Base-by-base conservation (phyloP, 208 protist genomes). In the Herpetomonas samuelpessoai region DNA sequence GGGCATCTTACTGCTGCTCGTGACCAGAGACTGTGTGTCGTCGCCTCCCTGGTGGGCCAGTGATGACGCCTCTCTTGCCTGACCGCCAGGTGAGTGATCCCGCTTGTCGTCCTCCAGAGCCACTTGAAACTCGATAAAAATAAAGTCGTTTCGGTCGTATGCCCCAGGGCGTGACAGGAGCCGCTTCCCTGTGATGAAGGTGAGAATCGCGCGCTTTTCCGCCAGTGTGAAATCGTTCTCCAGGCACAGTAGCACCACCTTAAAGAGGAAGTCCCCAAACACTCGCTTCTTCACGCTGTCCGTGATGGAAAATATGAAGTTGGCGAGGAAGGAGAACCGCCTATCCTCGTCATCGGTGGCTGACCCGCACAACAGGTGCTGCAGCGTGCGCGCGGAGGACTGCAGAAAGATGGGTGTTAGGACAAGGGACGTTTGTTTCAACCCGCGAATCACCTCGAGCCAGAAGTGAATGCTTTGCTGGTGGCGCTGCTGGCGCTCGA, bases 121-220 rank as follows among this genome's bases (percentile, higher is more conserved):
- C 71, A 52, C n/a, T 44, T 60, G 21, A 21, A 41, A 28, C n/a
- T 59, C 28, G 45, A 26, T 44, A 50, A 74, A 66, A 18, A 56
- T 27, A 51, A 68, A 44, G 31, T 67, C 57, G 27, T 66, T n/a
- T 3, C 54, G 31, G 48, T 79, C 67, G n/a, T 53, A 62, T 35
- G 71, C 63, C 26, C 61, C 27, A 22, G 24, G 24, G 22, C 39
- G 4, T 1, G 73, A 66, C 41, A 79, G 57, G 38, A 59, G 48
- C 24, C 57, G 31, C 30, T 73, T 50, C 1, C 81, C 81, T 0
- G 74, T 88, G 28, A 83, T 74, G 61, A 88, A 79, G 21, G 71
- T 64, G 49, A 88, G 58, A 38, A 88, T 48, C 22, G 66, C 19
- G 10, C 70, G 74, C 52, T 71, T 74, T 53, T 81, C 70, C 12